Percentiles rank a stretch among this genome's conserved stretches.
Evolutionary conservation across 371 early-diverging fungal species (phyloP).

Genomic region (Mucor circinelloides): DNA sequence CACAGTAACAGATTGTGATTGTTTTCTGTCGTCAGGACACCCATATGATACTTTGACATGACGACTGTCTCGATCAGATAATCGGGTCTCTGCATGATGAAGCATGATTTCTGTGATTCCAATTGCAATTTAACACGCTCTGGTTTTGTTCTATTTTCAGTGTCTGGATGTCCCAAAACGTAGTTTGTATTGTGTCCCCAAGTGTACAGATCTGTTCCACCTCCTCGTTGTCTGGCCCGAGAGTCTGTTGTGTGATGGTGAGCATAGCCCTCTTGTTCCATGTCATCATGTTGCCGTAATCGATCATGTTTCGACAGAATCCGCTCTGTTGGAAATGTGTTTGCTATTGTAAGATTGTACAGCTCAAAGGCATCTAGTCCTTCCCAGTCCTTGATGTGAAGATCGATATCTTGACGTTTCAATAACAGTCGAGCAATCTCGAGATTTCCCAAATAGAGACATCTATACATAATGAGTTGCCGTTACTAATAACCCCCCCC

Average conservation of each 20-base stretch:
- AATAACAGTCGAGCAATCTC: constrained; percentile 59
- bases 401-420: constrained; percentile 56
- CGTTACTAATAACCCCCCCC: no score
- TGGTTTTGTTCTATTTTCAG: constrained; percentile 65
- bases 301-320: background rate
- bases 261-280: background rate
- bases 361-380: constrained; percentile 37
- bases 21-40: constrained; percentile 58
- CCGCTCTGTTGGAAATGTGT: constrained; percentile 15
- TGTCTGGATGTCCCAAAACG: constrained; percentile 69
- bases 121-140: constrained; percentile 63
- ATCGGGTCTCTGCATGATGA: constrained; percentile 32
- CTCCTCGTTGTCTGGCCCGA: constrained; percentile 10
- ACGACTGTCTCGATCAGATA: constrained; percentile 40
- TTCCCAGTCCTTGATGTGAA: constrained; percentile 48
- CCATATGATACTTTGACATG: constrained; percentile 77
- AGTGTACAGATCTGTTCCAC: constrained; percentile 66
- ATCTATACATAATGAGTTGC: constrained; percentile 28
- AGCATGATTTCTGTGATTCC: constrained; percentile 27
- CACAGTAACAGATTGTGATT: constrained; percentile 55
- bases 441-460: constrained; percentile 68
- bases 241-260: background rate
- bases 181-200: constrained; percentile 81
- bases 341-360: constrained; percentile 17
- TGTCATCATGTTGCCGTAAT: background rate